A percentile compares a stretch with the other conserved stretches of the same genome.
phyloP scores from a whole-genome alignment of 2,329 filamentous ascomycete genomes.

The Intubia oerlemansii region DNA sequence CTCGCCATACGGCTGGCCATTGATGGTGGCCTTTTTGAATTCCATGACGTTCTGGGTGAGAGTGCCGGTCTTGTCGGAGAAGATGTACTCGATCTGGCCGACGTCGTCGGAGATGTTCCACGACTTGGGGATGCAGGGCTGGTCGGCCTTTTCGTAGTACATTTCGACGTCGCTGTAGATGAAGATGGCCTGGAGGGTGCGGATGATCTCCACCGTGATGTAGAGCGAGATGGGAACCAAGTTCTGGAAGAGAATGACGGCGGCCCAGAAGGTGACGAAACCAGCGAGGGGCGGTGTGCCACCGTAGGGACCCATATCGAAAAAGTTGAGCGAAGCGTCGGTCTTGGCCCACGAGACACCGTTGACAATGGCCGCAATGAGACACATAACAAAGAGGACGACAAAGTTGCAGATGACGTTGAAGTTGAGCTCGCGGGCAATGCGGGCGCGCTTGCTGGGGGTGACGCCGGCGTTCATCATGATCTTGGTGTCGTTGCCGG shows the following conservation, averaged over 20 bases:
- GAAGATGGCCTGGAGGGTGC: slow-evolving; percentile 83
- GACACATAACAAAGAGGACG: slow-evolving; percentile 74
- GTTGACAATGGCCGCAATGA: slow-evolving; percentile 67
- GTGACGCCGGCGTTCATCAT: slow-evolving; percentile 98
- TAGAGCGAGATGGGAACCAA: slow-evolving; percentile 96
- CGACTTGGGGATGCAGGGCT: slow-evolving; percentile 88
- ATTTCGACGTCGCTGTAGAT: slow-evolving; percentile 92
- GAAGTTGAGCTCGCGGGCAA: slow-evolving; percentile 87
- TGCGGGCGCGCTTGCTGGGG: slow-evolving; percentile 77
- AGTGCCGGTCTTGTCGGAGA: slow-evolving; percentile 19
- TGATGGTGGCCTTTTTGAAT: slow-evolving; percentile 96
- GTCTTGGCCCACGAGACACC: slow-evolving; percentile 60
- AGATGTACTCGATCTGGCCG: slow-evolving; percentile 97
- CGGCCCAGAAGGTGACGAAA: slow-evolving; percentile 93
- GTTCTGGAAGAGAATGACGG: slow-evolving; percentile 89
- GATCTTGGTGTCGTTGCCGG: slow-evolving; percentile 91
- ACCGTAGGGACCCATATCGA: slow-evolving; percentile 72
- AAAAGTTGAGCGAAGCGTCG: slow-evolving; percentile 55
- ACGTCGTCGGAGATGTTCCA: slow-evolving; percentile 99
- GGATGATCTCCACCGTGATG: slow-evolving; percentile 89
- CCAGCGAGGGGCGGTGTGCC: slow-evolving; percentile 57
- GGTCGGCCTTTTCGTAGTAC: slow-evolving; percentile 91
- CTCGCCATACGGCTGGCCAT: slow-evolving; percentile 89
- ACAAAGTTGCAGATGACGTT: slow-evolving; percentile 95
- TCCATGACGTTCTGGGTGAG: slow-evolving; percentile 36